Evolutionary conservation across 257 asterid genomes (phyloP).

Genomic region (Solanum gandarillasii): DNA sequence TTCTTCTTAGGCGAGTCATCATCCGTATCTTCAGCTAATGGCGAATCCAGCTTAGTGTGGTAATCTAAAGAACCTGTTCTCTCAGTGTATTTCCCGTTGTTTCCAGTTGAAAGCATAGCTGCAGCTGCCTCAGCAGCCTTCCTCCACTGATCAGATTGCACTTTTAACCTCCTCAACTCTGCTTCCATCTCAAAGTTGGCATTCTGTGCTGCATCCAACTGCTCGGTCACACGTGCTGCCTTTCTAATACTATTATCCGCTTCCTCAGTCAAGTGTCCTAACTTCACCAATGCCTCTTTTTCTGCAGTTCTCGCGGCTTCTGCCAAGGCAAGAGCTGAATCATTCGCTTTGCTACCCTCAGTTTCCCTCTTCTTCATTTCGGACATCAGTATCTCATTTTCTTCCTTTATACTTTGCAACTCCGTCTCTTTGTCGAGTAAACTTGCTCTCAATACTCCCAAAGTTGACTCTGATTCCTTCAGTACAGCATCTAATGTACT

Average conservation of each 20-base stretch:
- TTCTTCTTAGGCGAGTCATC: conserved; percentile 75
- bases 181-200: conserved; percentile 62
- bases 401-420: conserved; percentile 33
- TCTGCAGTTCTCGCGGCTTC: conserved; percentile 50
- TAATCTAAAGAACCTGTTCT: conserved; percentile 51
- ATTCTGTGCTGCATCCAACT: conserved; percentile 80
- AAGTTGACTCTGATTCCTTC: conserved; percentile 20
- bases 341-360: conserved; percentile 21
- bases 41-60: conserved; percentile 39
- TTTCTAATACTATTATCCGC: conserved; percentile 52
- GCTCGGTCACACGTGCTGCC: conserved; percentile 40
- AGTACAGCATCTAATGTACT: conserved; percentile 12
- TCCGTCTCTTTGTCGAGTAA: conserved; percentile 38
- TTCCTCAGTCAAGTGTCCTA: conserved; percentile 52
- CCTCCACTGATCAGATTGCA: conserved; percentile 95
- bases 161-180: conserved; percentile 68
- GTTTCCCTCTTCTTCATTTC: conserved; percentile 38
- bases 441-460: conserved; percentile 31
- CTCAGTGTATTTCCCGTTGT: conserved; percentile 43
- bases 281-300: conserved; percentile 55
- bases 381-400: conserved; percentile 52
- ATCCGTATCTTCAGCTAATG: conserved; percentile 52
- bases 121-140: conserved; percentile 97
- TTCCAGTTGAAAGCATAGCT: conserved; percentile 60
- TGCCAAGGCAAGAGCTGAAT: conserved; percentile 33